A percentile compares a stretch with the other conserved stretches of the same genome.
These are phyloP conservation scores for Tardiomyces depauwii DNA, from an alignment of 1,139 yeast genomes.

Conservation along the genomic window DNA sequence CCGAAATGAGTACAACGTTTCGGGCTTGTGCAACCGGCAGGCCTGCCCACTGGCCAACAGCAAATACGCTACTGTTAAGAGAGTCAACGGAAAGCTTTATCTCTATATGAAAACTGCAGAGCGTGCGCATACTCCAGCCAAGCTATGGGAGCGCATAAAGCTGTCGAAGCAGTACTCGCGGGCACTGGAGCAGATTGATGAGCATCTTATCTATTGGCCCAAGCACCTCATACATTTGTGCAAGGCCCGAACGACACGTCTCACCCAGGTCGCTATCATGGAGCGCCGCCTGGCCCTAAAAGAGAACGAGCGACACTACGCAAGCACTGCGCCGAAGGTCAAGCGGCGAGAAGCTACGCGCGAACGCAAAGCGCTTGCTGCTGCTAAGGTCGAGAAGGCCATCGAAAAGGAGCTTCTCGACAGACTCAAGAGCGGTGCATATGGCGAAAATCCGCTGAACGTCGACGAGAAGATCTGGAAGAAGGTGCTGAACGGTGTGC, in stretches of 20 bases:
- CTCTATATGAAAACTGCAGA: constrained; percentile 96
- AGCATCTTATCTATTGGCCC: constrained; percentile 84
- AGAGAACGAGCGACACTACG: constrained; percentile 87
- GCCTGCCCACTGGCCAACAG: constrained; percentile 96
- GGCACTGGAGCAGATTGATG: constrained; percentile 83
- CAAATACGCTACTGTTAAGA: constrained; percentile 88
- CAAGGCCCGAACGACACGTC: constrained; percentile 86
- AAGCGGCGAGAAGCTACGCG: constrained; percentile 88
- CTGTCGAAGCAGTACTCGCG: constrained; percentile 77
- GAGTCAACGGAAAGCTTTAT: constrained; percentile 76
- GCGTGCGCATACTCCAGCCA: constrained; percentile 89
- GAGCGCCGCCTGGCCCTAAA: constrained; percentile 86
- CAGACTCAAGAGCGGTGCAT: constrained; percentile 93
- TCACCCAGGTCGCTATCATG: constrained; percentile 93
- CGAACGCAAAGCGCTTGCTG: constrained; percentile 92
- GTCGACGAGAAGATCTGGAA: constrained; percentile 96
- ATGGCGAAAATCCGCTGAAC: constrained; percentile 93
- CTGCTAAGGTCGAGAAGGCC: constrained; percentile 93
- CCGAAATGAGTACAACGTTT: constrained; percentile 76
- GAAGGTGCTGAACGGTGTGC: constrained; percentile 74
- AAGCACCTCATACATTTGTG: constrained; percentile 84
- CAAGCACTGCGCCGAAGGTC: constrained; percentile 86
- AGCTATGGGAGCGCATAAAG: constrained; percentile 88
- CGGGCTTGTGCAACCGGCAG: constrained; percentile 84
- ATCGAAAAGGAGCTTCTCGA: constrained; percentile 92